A percentile compares a stretch with the other conserved stretches of the same genome.
Conservation (phyloP, 345 rosid genomes). For the Geranium brycei region DNA sequence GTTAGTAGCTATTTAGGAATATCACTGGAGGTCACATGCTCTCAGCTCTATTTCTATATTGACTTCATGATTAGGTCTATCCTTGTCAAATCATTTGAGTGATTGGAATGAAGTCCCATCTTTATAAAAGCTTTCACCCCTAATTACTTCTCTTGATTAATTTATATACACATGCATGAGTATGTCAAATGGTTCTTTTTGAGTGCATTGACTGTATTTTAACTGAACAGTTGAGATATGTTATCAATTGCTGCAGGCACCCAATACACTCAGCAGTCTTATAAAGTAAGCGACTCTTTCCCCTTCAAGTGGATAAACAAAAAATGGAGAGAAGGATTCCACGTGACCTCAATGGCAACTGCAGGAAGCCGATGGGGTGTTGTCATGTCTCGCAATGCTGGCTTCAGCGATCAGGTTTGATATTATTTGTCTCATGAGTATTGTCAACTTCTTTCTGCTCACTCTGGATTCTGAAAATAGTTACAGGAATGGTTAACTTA, state of each 20-base stretch:
- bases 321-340: constrained; percentile 84
- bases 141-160: neutral
- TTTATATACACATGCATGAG: no score
- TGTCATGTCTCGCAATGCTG: constrained; percentile 98
- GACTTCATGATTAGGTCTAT: neutral
- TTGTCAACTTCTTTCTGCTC: neutral
- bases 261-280: constrained; percentile 59
- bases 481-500: neutral
- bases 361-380: constrained; percentile 95
- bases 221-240: neutral
- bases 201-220: neutral
- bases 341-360: constrained; percentile 85
- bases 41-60: neutral
- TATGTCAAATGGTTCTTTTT: neutral
- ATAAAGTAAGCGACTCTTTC: constrained; percentile 69
- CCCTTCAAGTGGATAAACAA: constrained; percentile 95
- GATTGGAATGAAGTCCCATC: neutral
- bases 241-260: constrained; percentile 38
- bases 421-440: constrained; percentile 3
- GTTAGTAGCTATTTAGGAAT: neutral
- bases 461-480: neutral
- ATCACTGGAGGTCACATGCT: neutral
- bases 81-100: neutral
- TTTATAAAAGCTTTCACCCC: neutral
- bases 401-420: constrained; percentile 78